phyloP scores from a whole-genome alignment of 73 alveolate species.

The Durusdinium trenchii region DNA sequence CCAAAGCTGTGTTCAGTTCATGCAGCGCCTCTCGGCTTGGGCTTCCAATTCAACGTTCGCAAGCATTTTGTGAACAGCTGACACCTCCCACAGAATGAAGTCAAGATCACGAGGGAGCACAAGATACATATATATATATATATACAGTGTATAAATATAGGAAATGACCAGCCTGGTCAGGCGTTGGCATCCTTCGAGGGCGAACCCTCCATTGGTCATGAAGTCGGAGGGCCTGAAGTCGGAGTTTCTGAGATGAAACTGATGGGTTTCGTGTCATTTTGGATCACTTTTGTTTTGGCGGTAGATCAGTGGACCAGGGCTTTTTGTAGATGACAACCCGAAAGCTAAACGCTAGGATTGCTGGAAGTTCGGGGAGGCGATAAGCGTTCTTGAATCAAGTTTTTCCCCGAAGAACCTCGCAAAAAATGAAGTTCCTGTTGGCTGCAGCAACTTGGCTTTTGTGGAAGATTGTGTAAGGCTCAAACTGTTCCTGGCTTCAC shows the following conservation, averaged over 20 bases:
- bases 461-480: no score
- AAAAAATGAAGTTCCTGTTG: background rate
- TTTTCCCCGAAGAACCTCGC: background rate
- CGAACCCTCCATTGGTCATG: constrained; percentile 89
- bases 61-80: constrained; percentile 77
- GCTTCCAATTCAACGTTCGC: constrained; percentile 73
- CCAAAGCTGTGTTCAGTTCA: background rate
- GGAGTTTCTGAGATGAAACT: no score
- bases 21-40: constrained; percentile 70
- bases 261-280: no score
- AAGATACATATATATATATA: background rate
- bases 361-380: no score
- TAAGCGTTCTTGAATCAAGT: no score
- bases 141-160: background rate
- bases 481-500: constrained; percentile 72
- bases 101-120: no score
- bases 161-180: constrained; percentile 38
- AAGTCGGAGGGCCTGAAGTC: constrained; percentile 63
- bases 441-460: background rate
- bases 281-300: no score
- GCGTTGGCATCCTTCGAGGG: constrained; percentile 86
- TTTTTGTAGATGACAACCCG: no score
- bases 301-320: no score
- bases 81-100: no score
- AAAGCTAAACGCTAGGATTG: no score